These are phyloP conservation scores for Dioszegia crocea DNA, from an alignment of 768 basidiomycete genomes.

Conservation along the genomic window DNA sequence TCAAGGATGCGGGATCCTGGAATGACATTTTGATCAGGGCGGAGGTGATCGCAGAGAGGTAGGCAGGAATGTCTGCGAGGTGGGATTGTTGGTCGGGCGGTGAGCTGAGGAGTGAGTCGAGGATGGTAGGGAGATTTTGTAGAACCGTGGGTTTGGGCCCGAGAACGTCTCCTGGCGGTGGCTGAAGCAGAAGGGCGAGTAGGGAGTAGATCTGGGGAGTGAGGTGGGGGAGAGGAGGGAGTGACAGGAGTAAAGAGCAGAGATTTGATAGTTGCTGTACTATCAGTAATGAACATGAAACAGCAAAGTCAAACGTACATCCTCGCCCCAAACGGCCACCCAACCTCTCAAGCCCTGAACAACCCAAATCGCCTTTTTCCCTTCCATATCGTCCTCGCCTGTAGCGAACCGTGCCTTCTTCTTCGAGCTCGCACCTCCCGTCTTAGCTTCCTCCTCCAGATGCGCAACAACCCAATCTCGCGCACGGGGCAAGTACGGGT, in stretches of 20 bases:
- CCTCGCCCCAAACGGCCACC: slow-evolving; percentile 56
- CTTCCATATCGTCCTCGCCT: slow-evolving; percentile 62
- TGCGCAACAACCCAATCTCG: slow-evolving; percentile 71
- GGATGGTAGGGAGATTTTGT: slow-evolving; percentile 45
- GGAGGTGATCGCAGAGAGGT: slow-evolving; percentile 43
- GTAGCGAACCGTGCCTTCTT: slow-evolving; percentile 54
- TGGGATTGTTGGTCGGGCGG: slow-evolving; percentile 37
- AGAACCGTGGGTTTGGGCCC: slow-evolving; percentile 35
- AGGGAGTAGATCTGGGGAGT: slow-evolving; percentile 82
- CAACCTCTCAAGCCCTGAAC: slow-evolving; percentile 57
- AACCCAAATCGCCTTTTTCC: slow-evolving; percentile 60
- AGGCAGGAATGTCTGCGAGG: slow-evolving; percentile 42
- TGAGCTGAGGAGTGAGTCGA: slow-evolving; percentile 46
- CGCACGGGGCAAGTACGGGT: slow-evolving; percentile 80
- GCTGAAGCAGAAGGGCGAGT: slow-evolving; percentile 70
- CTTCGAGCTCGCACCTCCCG: slow-evolving; percentile 59
- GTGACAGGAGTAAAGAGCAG: slow-evolving; percentile 65
- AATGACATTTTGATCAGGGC: slow-evolving; percentile 46
- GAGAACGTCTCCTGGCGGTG: slow-evolving; percentile 35
- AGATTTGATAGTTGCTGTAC: slow-evolving; percentile 66
- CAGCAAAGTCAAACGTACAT: slow-evolving; percentile 56
- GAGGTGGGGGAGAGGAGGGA: slow-evolving; percentile 83
- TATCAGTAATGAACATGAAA: background rate
- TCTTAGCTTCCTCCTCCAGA: slow-evolving; percentile 59
- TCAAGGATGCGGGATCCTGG: slow-evolving; percentile 35